phyloP scores from a whole-genome alignment of 306 rosid species.

The Quercus aquifolioides region DNA sequence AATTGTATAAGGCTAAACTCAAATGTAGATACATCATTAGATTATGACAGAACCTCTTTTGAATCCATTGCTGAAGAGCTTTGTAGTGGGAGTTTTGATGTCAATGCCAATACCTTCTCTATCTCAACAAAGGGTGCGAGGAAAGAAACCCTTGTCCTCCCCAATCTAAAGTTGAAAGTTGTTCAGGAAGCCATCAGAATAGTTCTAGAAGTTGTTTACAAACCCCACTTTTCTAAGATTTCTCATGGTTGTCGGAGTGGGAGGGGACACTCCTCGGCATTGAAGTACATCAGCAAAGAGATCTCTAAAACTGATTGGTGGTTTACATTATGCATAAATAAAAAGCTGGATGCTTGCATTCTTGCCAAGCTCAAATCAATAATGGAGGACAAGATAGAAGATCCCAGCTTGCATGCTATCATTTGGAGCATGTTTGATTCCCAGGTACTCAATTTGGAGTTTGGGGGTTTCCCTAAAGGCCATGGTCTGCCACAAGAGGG shows the following conservation, averaged over 20 bases:
- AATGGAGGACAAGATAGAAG: constrained; percentile 81
- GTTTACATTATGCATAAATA: constrained; percentile 62
- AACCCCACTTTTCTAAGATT: constrained; percentile 72
- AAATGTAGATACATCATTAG: constrained; percentile 26
- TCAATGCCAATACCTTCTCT: constrained; percentile 48
- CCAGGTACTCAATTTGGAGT: constrained; percentile 70
- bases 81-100: constrained; percentile 45
- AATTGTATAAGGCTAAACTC: constrained; percentile 68
- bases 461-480: constrained; percentile 86
- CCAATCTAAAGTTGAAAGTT: constrained; percentile 65
- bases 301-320: constrained; percentile 72
- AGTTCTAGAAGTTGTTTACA: constrained; percentile 73
- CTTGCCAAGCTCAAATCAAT: constrained; percentile 46
- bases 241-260: constrained; percentile 93
- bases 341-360: constrained; percentile 52
- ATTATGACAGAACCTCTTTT: constrained; percentile 23
- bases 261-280: constrained; percentile 60
- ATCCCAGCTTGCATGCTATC: constrained; percentile 47
- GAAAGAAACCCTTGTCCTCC: constrained; percentile 65
- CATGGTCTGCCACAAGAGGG: constrained; percentile 98
- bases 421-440: constrained; percentile 65
- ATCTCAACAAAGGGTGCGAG: constrained; percentile 51
- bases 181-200: constrained; percentile 84
- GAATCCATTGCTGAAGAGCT: constrained; percentile 54
- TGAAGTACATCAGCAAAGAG: constrained; percentile 69